Evolutionary conservation across 2,329 filamentous ascomycete species (phyloP), one percentile per base, ranked within the genome.

Genomic region (Ceratocystiopsis sp.): DNA sequence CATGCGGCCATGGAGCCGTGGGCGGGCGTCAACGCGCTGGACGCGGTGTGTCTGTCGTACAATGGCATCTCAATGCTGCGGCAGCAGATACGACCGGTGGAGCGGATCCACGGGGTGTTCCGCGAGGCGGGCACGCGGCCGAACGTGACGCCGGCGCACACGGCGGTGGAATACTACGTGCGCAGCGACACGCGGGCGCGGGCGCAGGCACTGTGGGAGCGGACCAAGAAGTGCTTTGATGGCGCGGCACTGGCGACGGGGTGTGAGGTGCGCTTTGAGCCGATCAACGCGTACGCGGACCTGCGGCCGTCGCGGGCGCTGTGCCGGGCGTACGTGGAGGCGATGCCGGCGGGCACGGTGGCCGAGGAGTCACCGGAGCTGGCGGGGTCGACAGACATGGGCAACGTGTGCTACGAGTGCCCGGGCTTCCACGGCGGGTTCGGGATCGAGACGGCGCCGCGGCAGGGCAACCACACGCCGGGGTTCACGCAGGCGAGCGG

Each of bases 41-140:
- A 71, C 49, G 66, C 66, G 3, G 50, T 64, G 16, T 58, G 65
- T 0, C 43, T 54, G n/a, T 50, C 56, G 0, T 60, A 60, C 51
- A 58, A 53, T 53, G 34, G 57, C 42, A 55, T 69, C 12, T 56
- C 62, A 2, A 56, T 66, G 41, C 52, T 69, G 25, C 59, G 67
- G 3, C 50, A 73, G 55, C 69, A 73, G 50, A 60, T 68, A 10
- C 55, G 55, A 7, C 66, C 67, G 0, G 56, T 63, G 11, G 61
- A 69, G 45, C 62, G 68, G 14, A 60, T 73, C n/a, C 66, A 71
- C 48, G 65, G 64, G 38, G 60, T 69, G 3, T 63, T 73, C 42
- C 53, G 64, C 9, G 47, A 57, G 5, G 59, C 59, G 3, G 57
- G 53, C 3, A 56, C 61, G 35, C 46, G 57, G 37, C 62, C 58